Percentiles rank a stretch among this genome's conserved stretches.
Evolutionary conservation across 805 yeast species (phyloP).

Genomic region (Metschnikowia dekortorum): DNA sequence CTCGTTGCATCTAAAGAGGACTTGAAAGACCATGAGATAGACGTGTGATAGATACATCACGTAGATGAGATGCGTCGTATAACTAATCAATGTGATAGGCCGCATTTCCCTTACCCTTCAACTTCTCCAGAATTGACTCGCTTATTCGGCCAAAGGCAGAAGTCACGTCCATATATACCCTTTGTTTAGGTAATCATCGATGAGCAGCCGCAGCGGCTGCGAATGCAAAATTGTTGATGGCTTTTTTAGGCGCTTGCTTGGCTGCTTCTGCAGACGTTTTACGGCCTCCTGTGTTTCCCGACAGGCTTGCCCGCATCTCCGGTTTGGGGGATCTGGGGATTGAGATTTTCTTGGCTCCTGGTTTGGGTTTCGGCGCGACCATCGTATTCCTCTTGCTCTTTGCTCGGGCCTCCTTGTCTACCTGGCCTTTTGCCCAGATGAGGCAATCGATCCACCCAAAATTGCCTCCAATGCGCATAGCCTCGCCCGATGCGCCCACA

Average conservation of each 20-base stretch:
- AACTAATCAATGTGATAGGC: too few relatives aligned
- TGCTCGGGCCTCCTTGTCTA: constrained; percentile 9
- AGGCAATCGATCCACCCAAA: constrained; percentile 70
- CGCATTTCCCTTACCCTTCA: too few relatives aligned
- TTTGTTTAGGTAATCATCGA: constrained; percentile 2
- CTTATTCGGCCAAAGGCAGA: too few relatives aligned
- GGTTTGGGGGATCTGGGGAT: not conserved
- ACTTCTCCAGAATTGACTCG: too few relatives aligned
- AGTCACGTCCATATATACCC: not conserved
- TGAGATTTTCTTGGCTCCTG: not conserved
- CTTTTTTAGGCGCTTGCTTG: constrained; percentile 4
- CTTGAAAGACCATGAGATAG: too few relatives aligned
- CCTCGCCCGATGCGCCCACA: constrained; percentile 21
- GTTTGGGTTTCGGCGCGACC: not conserved
- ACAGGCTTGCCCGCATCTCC: not conserved
- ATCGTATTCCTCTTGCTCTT: not conserved
- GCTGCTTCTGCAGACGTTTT: not conserved
- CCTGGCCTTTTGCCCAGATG: constrained; percentile 58
- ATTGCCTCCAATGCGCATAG: constrained; percentile 41
- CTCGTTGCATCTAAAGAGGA: too few relatives aligned
- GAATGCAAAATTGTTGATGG: constrained; percentile 35
- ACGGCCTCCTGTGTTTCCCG: not conserved
- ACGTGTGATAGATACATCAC: too few relatives aligned
- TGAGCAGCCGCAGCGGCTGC: constrained; percentile 46
- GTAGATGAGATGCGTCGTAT: too few relatives aligned